Conservation (phyloP, 805 yeast genomes). For the Millerago galiae region DNA sequence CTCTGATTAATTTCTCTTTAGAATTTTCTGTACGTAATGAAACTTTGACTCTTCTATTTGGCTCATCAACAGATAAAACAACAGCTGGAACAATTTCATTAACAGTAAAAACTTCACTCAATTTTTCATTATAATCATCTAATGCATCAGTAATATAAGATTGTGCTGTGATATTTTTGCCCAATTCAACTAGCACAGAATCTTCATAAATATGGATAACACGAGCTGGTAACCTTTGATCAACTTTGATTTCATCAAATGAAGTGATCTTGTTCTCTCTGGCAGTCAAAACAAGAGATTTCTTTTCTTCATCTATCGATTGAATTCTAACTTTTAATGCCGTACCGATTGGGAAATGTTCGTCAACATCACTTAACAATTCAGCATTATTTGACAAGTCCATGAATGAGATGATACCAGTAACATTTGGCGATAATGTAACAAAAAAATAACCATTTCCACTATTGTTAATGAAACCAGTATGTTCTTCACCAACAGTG, state of each 20-base stretch:
- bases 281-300: slow-evolving; percentile 42
- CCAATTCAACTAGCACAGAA: slow-evolving; percentile 62
- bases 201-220: slow-evolving; percentile 52
- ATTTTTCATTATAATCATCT: slow-evolving; percentile 51
- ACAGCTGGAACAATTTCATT: slow-evolving; percentile 56
- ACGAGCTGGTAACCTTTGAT: slow-evolving; percentile 53
- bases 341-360: slow-evolving; percentile 64
- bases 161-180: slow-evolving; percentile 54
- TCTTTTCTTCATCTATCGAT: slow-evolving; percentile 46
- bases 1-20: slow-evolving; percentile 42
- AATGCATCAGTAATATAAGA: slow-evolving; percentile 74
- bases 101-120: slow-evolving; percentile 41
- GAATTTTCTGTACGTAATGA: slow-evolving; percentile 53
- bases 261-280: slow-evolving; percentile 37
- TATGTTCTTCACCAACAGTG: slow-evolving; percentile 41
- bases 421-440: slow-evolving; percentile 58
- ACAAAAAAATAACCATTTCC: slow-evolving; percentile 60
- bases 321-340: slow-evolving; percentile 56
- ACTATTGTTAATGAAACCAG: slow-evolving; percentile 62
- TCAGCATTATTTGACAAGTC: slow-evolving; percentile 54
- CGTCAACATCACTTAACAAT: slow-evolving; percentile 41
- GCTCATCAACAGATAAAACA: slow-evolving; percentile 32
- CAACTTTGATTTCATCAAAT: slow-evolving; percentile 46
- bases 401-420: slow-evolving; percentile 60
- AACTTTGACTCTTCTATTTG: slow-evolving; percentile 49